Evolutionary conservation across 2,329 filamentous ascomycete genomes (phyloP).

Genomic region (Pezicula rhizophila): DNA sequence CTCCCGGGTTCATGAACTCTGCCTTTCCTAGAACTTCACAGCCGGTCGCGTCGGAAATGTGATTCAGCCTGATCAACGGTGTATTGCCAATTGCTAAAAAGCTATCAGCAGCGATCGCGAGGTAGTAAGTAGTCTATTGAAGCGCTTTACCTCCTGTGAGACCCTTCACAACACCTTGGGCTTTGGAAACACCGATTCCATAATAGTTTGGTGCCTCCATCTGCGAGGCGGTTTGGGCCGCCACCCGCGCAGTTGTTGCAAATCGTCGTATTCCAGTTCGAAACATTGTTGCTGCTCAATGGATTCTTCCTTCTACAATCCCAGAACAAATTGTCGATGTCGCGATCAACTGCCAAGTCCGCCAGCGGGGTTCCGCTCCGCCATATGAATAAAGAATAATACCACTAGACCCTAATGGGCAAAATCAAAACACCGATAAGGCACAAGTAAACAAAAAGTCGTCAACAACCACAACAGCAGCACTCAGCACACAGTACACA

Average conservation of each 20-base stretch:
- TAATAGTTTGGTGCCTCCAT: slow-evolving; percentile 46
- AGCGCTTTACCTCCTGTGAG: slow-evolving; percentile 56
- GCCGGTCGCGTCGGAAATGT: slow-evolving; percentile 81
- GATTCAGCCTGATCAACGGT: slow-evolving; percentile 83
- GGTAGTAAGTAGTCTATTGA: neutral
- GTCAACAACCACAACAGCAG: neutral
- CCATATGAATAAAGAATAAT: neutral
- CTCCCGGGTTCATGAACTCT: slow-evolving; percentile 98
- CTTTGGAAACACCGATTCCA: slow-evolving; percentile 57
- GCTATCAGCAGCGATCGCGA: slow-evolving; percentile 3
- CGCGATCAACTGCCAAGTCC: neutral
- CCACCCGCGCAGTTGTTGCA: slow-evolving; percentile 45
- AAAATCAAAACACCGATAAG: neutral
- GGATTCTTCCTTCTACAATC: neutral
- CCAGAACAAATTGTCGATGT: neutral
- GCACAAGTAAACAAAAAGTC: neutral
- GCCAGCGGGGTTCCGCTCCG: neutral
- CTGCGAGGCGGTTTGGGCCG: slow-evolving; percentile 37
- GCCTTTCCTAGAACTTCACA: slow-evolving; percentile 95
- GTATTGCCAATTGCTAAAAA: slow-evolving; percentile 88
- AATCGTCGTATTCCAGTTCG: slow-evolving; percentile 49
- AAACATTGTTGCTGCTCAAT: slow-evolving; percentile 41
- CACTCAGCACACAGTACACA: too few species aligned
- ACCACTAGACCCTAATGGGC: neutral
- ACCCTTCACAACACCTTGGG: slow-evolving; percentile 59